Base-by-base conservation (phyloP, 768 basidiomycete species). In the Tulasnella sp. region DNA sequence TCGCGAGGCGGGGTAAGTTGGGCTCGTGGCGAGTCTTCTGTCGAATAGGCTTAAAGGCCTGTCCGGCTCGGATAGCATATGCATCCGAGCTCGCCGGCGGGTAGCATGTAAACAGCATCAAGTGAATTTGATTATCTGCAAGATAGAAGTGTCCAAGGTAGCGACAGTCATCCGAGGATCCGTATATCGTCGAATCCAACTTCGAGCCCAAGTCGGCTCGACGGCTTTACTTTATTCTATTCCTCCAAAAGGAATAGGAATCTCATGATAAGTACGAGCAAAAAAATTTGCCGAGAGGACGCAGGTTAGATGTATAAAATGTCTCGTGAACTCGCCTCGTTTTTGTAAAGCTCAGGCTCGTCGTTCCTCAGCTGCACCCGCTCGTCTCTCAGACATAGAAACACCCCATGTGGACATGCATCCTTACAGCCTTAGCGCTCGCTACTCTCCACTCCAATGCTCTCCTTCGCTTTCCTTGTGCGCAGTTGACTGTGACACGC, bases 391-490 rank as follows among this genome's bases (percentile, higher is more conserved):
- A n/a, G n/a, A n/a, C n/a, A n/a, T n/a, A n/a, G n/a, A n/a, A n/a
- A n/a, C n/a, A n/a, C n/a, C n/a, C n/a, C n/a, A 41, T 73, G 72
- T 73, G 72, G 72, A 37, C 72, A 47, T n/a, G 44, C 26, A 44
- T 73, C 32, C 67, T 73, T 34, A n/a, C 47, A 19, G 40, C 69
- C 37, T 16, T 47, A n/a, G 44, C 67, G 40, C 66, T 73, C 39
- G 73, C 42, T 36, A 67, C 73, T 34, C 39, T 62, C 32, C 73
- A 73, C 36, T 69, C 69, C 19, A 62, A 74, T 64, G 73, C 69
- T 9, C 73, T 74, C 69, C 73, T 74, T 9, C 73, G 73, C 29
- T 74, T 74, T 34, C 73, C 73, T 1, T 74, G 73, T 40, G 35
- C 73, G 34, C 73, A 74, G 69, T 69, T 74, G 3, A 74, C 73